A percentile compares a stretch with the other conserved stretches of the same genome.
Evolutionary conservation across 805 yeast species (phyloP).

Genomic region (Limtongia smithiae): DNA sequence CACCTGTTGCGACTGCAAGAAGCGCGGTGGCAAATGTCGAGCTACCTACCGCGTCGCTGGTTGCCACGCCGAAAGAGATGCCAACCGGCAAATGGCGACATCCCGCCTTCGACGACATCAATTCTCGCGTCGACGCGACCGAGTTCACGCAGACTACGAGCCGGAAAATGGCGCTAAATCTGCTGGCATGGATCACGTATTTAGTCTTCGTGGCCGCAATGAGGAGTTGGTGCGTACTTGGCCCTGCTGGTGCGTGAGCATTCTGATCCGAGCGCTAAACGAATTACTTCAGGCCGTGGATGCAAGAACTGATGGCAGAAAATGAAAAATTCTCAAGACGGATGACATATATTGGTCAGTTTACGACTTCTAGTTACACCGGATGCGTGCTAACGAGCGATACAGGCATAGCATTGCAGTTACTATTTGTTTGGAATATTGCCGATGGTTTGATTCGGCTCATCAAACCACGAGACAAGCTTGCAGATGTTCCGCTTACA

Average conservation of each 20-base stretch:
- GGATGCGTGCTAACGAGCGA: no score
- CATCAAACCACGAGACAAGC: constrained; percentile 16
- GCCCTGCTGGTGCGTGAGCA: no score
- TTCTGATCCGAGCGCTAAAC: not conserved
- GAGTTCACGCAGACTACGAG: constrained; percentile 30
- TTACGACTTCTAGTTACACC: not conserved
- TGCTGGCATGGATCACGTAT: constrained; percentile 23
- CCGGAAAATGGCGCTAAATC: constrained; percentile 26
- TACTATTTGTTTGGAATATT: constrained; percentile 30
- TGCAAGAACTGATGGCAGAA: constrained; percentile 6
- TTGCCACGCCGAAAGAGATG: constrained; percentile 15
- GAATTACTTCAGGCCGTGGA: constrained; percentile 13
- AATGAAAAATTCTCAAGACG: constrained; percentile 8
- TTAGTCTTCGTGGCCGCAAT: constrained; percentile 5
- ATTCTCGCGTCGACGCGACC: constrained; percentile 16
- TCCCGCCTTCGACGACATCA: constrained; percentile 29
- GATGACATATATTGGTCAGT: constrained; percentile 16
- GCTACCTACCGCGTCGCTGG: constrained; percentile 13
- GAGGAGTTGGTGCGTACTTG: constrained; percentile 14
- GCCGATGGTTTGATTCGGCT: constrained; percentile 25
- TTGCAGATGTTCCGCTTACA: constrained; percentile 29
- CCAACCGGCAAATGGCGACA: constrained; percentile 32
- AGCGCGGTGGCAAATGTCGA: not conserved
- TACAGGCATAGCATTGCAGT: constrained; percentile 21
- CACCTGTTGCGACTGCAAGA: not conserved